These are phyloP conservation scores for Phytopythium sindhum DNA, from an alignment of 352 stramenopile genomes.

Conservation along the genomic window DNA sequence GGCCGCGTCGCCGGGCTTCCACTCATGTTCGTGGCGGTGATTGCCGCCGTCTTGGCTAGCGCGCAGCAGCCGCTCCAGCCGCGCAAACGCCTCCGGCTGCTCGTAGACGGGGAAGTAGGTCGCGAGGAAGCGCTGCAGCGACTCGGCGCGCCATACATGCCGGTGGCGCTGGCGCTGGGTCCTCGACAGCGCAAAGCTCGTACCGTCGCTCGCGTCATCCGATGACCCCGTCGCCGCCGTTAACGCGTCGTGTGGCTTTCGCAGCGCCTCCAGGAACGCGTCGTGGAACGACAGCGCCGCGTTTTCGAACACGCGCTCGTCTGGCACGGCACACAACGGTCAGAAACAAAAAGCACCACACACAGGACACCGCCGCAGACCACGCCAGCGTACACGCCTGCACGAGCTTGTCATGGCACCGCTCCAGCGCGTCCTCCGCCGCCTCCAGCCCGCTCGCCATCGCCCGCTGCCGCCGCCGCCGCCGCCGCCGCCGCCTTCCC, in stretches of 20 bases:
- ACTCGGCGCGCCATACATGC: slow-evolving; percentile 20
- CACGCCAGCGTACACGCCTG: slow-evolving; percentile 6
- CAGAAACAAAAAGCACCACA: background rate
- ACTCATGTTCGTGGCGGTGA: background rate
- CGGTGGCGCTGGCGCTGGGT: slow-evolving; percentile 5
- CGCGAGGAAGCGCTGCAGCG: slow-evolving; percentile 28
- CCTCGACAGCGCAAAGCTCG: slow-evolving; percentile 6
- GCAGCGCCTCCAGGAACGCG: slow-evolving; percentile 33
- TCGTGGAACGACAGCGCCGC: slow-evolving; percentile 31
- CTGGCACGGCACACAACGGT: background rate
- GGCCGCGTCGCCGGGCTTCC: background rate
- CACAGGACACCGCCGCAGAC: no score
- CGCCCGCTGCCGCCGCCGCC: no score
- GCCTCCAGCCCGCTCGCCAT: background rate
- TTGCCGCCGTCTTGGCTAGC: background rate
- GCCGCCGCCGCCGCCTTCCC: no score
- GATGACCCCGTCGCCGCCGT: slow-evolving; percentile 1
- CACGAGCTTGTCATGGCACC: slow-evolving; percentile 1
- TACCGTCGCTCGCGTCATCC: slow-evolving; percentile 1
- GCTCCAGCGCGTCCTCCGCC: background rate
- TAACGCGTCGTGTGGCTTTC: slow-evolving; percentile 17
- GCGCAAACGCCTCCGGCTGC: slow-evolving; percentile 18
- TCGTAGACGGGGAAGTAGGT: slow-evolving; percentile 38
- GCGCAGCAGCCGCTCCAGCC: slow-evolving; percentile 13
- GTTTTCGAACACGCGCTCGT: slow-evolving; percentile 8